Evolutionary conservation across 2,329 filamentous ascomycete species (phyloP).

Genomic region (Calonectria naviculata): DNA sequence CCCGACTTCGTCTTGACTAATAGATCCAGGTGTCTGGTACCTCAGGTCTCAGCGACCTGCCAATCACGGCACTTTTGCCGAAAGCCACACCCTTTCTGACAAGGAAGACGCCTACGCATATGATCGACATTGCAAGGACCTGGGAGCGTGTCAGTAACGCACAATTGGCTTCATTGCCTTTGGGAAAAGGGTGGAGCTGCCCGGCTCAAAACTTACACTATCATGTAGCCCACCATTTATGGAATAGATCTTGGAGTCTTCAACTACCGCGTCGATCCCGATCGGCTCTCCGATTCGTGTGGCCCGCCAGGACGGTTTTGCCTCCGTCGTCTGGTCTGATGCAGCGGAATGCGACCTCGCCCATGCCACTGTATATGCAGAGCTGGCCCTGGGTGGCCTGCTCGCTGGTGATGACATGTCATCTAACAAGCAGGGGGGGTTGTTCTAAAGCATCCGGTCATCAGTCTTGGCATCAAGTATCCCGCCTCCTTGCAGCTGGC

Average conservation of each 20-base stretch:
- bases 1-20: not conserved
- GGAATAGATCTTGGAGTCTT: constrained; percentile 55
- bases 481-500: constrained; percentile 47
- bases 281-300: constrained; percentile 47
- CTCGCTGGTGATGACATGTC: constrained; percentile 46
- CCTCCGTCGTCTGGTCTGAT: constrained; percentile 49
- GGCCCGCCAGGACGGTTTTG: constrained; percentile 37
- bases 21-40: constrained; percentile 48
- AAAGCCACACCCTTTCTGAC: constrained; percentile 53
- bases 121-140: constrained; percentile 48
- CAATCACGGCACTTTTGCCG: constrained; percentile 44
- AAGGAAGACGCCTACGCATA: constrained; percentile 56
- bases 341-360: constrained; percentile 54
- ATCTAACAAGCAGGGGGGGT: constrained; percentile 50
- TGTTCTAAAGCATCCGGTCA: constrained; percentile 54
- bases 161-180: constrained; percentile 58
- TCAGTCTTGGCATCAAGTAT: constrained; percentile 53
- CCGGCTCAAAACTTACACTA: constrained; percentile 55
- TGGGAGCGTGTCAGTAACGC: constrained; percentile 54
- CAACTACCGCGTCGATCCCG: constrained; percentile 51
- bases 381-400: constrained; percentile 45
- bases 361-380: no score
- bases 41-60: constrained; percentile 56
- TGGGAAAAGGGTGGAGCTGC: constrained; percentile 47
- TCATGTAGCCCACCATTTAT: constrained; percentile 60